These are phyloP conservation scores for Diphasiastrum complanatum DNA, from an alignment of 83 land plant genomes.

Conservation along the genomic window DNA sequence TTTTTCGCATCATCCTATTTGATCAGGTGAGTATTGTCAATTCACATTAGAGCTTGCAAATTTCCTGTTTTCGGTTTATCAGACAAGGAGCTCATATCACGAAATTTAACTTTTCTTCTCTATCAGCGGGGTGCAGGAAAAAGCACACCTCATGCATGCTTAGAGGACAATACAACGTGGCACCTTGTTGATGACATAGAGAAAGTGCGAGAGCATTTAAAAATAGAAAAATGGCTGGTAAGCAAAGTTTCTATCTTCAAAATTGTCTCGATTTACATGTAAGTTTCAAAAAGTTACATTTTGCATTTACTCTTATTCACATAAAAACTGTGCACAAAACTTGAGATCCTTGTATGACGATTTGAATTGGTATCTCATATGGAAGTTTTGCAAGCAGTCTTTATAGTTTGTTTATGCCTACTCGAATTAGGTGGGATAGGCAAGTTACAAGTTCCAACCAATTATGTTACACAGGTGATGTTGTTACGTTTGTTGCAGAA, in stretches of 20 bases:
- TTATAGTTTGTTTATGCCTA: too few species aligned
- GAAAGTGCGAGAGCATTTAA: slow-evolving; percentile 35
- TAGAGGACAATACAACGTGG: slow-evolving; percentile 47
- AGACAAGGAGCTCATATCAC: neutral
- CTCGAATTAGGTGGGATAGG: too few species aligned
- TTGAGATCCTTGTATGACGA: too few species aligned
- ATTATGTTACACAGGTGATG: too few species aligned
- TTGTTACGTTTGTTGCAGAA: too few species aligned
- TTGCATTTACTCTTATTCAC: too few species aligned
- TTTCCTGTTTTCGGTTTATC: neutral
- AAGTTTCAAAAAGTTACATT: too few species aligned
- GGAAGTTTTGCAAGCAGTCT: too few species aligned
- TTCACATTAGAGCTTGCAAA: neutral
- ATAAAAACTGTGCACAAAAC: too few species aligned
- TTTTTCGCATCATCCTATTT: slow-evolving; percentile 36
- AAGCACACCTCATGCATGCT: slow-evolving; percentile 46
- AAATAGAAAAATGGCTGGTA: slow-evolving; percentile 47
- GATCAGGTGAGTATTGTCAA: slow-evolving; percentile 30
- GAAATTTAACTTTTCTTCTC: neutral
- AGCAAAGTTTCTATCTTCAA: neutral
- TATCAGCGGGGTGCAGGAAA: slow-evolving; percentile 44
- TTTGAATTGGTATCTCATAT: too few species aligned
- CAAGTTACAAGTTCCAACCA: too few species aligned
- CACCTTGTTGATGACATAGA: slow-evolving; percentile 39
- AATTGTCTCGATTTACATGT: too few species aligned